Conservation (phyloP, 305 asterid genomes). For the Caryopteris hybrid region DNA sequence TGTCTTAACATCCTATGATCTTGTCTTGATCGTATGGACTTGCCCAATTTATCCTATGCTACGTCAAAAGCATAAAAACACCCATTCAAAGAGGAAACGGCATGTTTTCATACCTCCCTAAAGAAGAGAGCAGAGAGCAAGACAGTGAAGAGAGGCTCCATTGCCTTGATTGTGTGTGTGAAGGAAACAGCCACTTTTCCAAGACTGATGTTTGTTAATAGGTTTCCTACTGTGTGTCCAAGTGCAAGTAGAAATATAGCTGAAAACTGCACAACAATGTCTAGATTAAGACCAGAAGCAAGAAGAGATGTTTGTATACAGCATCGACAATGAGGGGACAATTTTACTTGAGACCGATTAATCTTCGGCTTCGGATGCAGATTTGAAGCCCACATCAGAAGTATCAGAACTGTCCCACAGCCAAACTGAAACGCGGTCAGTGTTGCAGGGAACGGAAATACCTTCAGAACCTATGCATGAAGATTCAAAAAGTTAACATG, state of each 20-base stretch:
- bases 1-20: neutral
- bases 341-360: slow-evolving; percentile 55
- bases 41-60: neutral
- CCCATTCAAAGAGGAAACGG: neutral
- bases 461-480: slow-evolving; percentile 60
- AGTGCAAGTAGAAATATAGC: slow-evolving; percentile 55
- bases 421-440: slow-evolving; percentile 81
- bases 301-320: neutral
- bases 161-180: slow-evolving; percentile 94
- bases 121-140: slow-evolving; percentile 62
- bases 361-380: slow-evolving; percentile 71
- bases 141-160: slow-evolving; percentile 96
- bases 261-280: slow-evolving; percentile 34
- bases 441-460: slow-evolving; percentile 69
- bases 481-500: neutral
- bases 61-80: neutral
- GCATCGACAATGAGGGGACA: neutral
- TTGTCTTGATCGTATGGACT: neutral
- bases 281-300: neutral
- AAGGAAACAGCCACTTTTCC: slow-evolving; percentile 93
- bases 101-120: slow-evolving; percentile 48
- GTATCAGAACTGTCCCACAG: slow-evolving; percentile 57
- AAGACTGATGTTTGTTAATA: slow-evolving; percentile 77
- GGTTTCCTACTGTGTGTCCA: slow-evolving; percentile 79
- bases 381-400: slow-evolving; percentile 73